Evolutionary conservation across 768 basidiomycete species (phyloP).

Genomic region (Cyathus striatus): DNA sequence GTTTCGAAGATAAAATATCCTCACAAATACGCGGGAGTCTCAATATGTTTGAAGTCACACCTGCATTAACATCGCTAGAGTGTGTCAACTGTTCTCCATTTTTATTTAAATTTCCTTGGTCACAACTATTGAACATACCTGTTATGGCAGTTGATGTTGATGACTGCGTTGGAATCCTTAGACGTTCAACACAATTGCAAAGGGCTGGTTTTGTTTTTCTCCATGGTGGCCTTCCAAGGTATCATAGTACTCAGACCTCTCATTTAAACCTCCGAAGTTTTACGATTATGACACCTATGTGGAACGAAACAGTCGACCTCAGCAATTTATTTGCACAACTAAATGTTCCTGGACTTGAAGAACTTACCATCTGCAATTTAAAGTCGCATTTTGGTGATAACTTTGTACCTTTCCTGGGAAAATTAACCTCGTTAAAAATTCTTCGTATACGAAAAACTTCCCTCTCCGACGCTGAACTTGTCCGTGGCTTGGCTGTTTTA

Average conservation of each 20-base stretch:
- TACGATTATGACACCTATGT: slow-evolving; percentile 30
- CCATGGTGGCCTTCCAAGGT: slow-evolving; percentile 11
- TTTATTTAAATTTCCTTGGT: slow-evolving; percentile 27
- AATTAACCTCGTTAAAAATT: slow-evolving; percentile 22
- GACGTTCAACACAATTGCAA: slow-evolving; percentile 16
- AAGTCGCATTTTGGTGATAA: slow-evolving; percentile 24
- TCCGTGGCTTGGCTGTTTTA: slow-evolving; percentile 24
- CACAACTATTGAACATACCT: slow-evolving; percentile 24
- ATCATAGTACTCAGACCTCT: no score
- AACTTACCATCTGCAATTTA: slow-evolving; percentile 34
- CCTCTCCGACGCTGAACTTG: slow-evolving; percentile 21
- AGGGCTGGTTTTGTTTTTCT: slow-evolving; percentile 24
- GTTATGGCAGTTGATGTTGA: slow-evolving; percentile 24
- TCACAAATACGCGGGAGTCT: slow-evolving; percentile 8
- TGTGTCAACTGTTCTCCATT: slow-evolving; percentile 28
- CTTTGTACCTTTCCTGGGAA: slow-evolving; percentile 27
- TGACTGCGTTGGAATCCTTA: slow-evolving; percentile 25
- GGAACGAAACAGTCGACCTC: slow-evolving; percentile 29
- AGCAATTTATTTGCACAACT: slow-evolving; percentile 28
- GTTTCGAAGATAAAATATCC: slow-evolving; percentile 21
- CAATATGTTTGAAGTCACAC: slow-evolving; percentile 25
- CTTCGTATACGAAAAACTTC: slow-evolving; percentile 35
- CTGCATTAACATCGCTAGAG: slow-evolving; percentile 23
- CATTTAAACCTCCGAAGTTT: slow-evolving; percentile 27
- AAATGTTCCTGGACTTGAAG: slow-evolving; percentile 26